Base-by-base conservation (phyloP, 129 eudicot species). In the Scalesia atractyloides region DNA sequence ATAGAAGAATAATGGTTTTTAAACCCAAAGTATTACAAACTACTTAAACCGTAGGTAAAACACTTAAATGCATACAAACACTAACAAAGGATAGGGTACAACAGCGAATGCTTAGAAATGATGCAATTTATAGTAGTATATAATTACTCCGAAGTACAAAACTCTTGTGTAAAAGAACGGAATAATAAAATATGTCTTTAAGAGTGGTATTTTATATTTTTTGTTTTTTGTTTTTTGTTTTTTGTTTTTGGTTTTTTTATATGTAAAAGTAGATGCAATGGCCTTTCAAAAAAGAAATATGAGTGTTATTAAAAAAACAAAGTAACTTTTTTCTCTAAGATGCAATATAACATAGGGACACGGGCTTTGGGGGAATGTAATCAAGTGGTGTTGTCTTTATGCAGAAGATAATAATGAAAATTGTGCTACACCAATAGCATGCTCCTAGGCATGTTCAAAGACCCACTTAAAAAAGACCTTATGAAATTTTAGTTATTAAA, bases 361-460 rank as follows among this genome's bases (percentile, higher is more conserved):
- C 41, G 57, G 60, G 80, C 69, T 58, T 58, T 33, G 68, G 74
- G 73, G 19, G 74, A 68, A 76, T 30, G 36, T 33, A 46, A 66
- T 75, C 67, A 66, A 54, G 67, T 66, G 50, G 11, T 52, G 53
- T 65, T 44, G 66, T n/a, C 72, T 39, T 54, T 56, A n/a, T 37
- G 58, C 20, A 54, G 46, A 69, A 20, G 66, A 70, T 70, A 62
- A 77, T 77, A 37, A 77, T 77, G 81, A 77, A 69, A 61, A 77
- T 9, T 62, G 76, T 10, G 75, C 37, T 24, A 50, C 63, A 20
- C 76, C 69, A 50, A 70, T 46, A 12, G 37, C 82, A 77, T 77
- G 76, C 82, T 63, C 44, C 66, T 22, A 69, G 34, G 81, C 75
- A 59, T 50, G 73, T 50, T 30, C 24, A 69, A 51, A 49, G 48